A percentile compares a stretch with the other conserved stretches of the same genome.
Evolutionary conservation across 352 stramenopile genomes (phyloP).

Genomic region (Pythium oligandrum): DNA sequence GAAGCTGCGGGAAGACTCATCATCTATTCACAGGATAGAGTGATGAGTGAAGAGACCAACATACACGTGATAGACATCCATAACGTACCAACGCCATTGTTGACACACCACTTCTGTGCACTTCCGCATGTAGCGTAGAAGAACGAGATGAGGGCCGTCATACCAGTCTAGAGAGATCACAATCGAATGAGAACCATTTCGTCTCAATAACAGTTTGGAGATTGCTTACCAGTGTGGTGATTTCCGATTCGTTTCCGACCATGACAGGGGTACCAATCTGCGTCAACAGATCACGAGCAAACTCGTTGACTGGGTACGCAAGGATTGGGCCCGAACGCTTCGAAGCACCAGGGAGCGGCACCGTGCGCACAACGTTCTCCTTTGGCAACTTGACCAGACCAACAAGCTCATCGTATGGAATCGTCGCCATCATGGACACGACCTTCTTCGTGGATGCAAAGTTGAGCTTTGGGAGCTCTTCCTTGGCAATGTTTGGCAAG

Average conservation of each 20-base stretch:
- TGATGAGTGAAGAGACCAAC: too few relatives aligned
- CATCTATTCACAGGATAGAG: constrained; percentile 21
- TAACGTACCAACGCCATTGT: constrained; percentile 75
- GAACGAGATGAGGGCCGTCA: constrained; percentile 83
- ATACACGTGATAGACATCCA: neutral
- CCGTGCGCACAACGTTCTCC: constrained; percentile 72
- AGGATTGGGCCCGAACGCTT: constrained; percentile 79
- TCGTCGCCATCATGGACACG: constrained; percentile 87
- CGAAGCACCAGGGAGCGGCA: constrained; percentile 66
- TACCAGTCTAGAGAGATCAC: constrained; percentile 41
- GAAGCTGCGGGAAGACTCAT: constrained; percentile 69
- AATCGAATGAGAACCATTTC: neutral
- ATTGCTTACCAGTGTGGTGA: constrained; percentile 62
- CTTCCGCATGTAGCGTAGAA: constrained; percentile 85
- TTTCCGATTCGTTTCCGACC: constrained; percentile 70
- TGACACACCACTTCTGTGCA: constrained; percentile 82
- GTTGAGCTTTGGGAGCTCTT: constrained; percentile 64
- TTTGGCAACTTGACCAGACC: constrained; percentile 59
- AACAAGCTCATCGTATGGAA: constrained; percentile 81
- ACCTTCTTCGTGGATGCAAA: constrained; percentile 62
- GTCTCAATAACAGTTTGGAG: neutral
- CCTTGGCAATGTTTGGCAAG: constrained; percentile 60
- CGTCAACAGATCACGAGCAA: constrained; percentile 56
- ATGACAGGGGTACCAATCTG: constrained; percentile 84
- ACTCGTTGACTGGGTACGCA: constrained; percentile 68